Base-by-base conservation (phyloP, 202 grass and related monocot genomes). In the Digitaria exilis region DNA sequence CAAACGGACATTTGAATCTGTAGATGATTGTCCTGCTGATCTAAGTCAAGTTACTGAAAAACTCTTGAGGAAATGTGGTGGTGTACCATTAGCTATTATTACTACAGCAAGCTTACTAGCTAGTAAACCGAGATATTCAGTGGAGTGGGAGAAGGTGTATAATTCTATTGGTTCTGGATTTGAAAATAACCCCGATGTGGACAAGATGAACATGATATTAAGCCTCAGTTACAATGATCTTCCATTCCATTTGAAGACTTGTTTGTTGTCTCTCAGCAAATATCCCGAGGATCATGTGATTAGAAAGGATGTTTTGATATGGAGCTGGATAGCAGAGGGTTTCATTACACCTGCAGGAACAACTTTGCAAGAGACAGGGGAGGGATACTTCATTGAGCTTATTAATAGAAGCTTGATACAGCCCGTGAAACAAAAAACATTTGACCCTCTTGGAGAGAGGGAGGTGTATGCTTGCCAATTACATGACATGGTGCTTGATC, bases 31-130 rank as follows among this genome's bases (percentile, higher is more conserved):
- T 26, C 42, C 45, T 30, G 2, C n/a, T 19, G 25, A 60, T 58
- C 15, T 87, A 2, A 24, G 2, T 0, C 6, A 39, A 7, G 44
- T 82, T 1, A 18, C 59, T 14, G 17, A 25, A 1, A 60, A 76
- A 29, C 77, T 87, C 18, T 21, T 87, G 4, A 68, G 58, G 30
- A 87, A 69, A 87, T 87, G 85, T 25, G 59, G 78, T 4, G 70
- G 85, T 17, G 18, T 87, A 0, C 85, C 78, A 18, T 15, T 87
- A 29, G 70, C 85, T 7, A 87, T 82, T 16, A 72, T 87, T n/a
- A 77, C 30, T 4, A 82, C 19, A 26, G 85, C 78, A 26, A 64
- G 85, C 30, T 51, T 87, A 26, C 41, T 87, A 24, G 60, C 69
- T 59, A 59, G 6, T 15, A 82, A 75, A 58, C 69, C 77, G 0